Percentiles rank a stretch among this genome's conserved stretches.
These are phyloP conservation scores for Neoarthrinium moseri DNA, from an alignment of 2,329 filamentous ascomycete species.

Conservation along the genomic window DNA sequence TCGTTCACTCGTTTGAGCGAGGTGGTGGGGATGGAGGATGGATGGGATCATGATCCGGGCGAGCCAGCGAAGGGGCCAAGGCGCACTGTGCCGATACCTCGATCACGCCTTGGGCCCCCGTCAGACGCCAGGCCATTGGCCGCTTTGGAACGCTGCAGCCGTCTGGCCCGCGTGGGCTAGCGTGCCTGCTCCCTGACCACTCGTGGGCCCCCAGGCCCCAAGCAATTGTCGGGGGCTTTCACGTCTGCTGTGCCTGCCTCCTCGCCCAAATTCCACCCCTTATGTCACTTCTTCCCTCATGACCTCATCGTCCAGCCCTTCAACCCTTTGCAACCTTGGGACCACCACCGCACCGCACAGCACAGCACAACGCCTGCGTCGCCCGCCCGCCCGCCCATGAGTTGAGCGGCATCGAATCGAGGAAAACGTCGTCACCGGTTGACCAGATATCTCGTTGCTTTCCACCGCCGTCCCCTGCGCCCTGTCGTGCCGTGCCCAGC, in stretches of 20 bases:
- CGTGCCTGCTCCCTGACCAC: no score
- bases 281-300: slow-evolving; percentile 39
- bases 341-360: slow-evolving; percentile 9
- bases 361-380: neutral
- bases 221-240: slow-evolving; percentile 30
- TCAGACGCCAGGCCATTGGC: slow-evolving; percentile 7
- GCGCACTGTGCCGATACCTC: slow-evolving; percentile 11
- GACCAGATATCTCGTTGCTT: neutral
- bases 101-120: slow-evolving; percentile 9
- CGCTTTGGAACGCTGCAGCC: neutral
- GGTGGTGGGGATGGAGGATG: neutral
- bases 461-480: neutral
- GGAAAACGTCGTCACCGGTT: neutral
- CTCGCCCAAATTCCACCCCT: slow-evolving; percentile 33
- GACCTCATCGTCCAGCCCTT: slow-evolving; percentile 34
- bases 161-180: neutral
- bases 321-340: slow-evolving; percentile 19
- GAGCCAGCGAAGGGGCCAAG: slow-evolving; percentile 1
- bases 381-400: no score
- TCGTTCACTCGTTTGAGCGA: no score
- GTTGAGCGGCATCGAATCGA: no score
- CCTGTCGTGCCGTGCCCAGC: slow-evolving; percentile 8
- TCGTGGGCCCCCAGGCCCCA: slow-evolving; percentile 23
- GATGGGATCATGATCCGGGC: neutral
- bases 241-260: slow-evolving; percentile 34